A percentile compares a stretch with the other conserved stretches of the same genome.
Evolutionary conservation across 2,329 filamentous ascomycete species (phyloP).

Genomic region (Hymenoscyphus fraxineus): DNA sequence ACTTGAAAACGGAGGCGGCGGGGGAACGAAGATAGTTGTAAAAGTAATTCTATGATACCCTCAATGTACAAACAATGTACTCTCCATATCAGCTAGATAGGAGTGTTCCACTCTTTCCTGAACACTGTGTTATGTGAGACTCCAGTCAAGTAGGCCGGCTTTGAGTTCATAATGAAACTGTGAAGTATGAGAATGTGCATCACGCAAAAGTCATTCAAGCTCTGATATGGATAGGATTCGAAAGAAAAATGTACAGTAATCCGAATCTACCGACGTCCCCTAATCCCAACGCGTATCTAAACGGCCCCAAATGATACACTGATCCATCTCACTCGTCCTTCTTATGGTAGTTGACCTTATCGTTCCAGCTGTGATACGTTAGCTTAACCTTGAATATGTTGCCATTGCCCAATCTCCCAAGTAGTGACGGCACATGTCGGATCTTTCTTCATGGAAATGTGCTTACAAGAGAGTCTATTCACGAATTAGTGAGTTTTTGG

Average conservation of each 20-base stretch:
- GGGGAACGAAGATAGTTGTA: constrained; percentile 12
- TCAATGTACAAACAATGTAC: no score
- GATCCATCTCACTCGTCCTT: constrained; percentile 25
- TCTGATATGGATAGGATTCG: constrained; percentile 1
- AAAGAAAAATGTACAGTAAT: constrained; percentile 4
- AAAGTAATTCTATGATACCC: constrained; percentile 21
- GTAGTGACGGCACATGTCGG: background rate
- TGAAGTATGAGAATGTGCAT: background rate
- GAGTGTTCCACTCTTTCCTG: no score
- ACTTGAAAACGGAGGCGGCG: constrained; percentile 41
- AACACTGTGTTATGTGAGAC: no score
- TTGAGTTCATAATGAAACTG: background rate
- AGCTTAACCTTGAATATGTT: background rate
- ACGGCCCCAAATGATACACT: background rate
- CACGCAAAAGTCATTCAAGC: background rate
- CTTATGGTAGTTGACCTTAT: constrained; percentile 93
- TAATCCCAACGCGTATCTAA: background rate
- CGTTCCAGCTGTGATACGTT: constrained; percentile 71
- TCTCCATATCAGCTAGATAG: no score
- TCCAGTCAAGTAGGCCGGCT: no score
- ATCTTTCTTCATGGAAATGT: background rate
- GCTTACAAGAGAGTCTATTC: constrained; percentile 63
- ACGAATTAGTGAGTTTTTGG: constrained; percentile 17
- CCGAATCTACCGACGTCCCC: background rate
- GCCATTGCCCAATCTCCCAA: background rate